Evolutionary conservation across 306 rosid genomes (phyloP), one percentile per base, ranked within the genome.

Genomic region (Gleditsia sinensis): DNA sequence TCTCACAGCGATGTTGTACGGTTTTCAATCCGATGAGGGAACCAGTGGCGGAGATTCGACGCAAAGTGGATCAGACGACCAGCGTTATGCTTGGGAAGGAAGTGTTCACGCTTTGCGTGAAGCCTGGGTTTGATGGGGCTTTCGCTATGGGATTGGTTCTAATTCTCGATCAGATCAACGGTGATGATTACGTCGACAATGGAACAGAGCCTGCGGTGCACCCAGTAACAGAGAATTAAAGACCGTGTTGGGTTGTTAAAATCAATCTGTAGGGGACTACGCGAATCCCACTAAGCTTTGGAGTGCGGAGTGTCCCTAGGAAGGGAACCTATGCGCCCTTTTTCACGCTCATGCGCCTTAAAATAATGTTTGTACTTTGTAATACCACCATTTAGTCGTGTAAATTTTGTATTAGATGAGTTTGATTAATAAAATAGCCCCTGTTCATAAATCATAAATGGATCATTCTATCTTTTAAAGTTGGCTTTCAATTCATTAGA

Each of bases 61-160:
- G 98, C 24, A 94, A 94, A 33, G 97, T 90, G 77, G 98, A 94
- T 81, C 83, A 84, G 61, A 81, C 95, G 7, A 94, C 97, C 0
- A 67, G 86, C 20, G 95, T 94, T 56, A 75, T 87, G 91, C 97
- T 94, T 34, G 98, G 92, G 3, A 94, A 87, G 61, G 96, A 91
- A 85, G 98, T 91, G 3, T 90, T 94, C 91, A 84, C 88, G 61
- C 91, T 94, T 42, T 75, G 78, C 42, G 64, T 94, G n/a, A 88
- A 84, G 80, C 88, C 93, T 4, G 97, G 91, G 6, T 91, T 94
- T 32, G 98, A 94, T 78, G 95, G 75, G 2, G 91, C 97, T 4
- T 90, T 94, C 14, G 92, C 93, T 30, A 94, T 94, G 98, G 97
- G 93, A 12, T 73, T 94, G 75, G 90, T 94, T 9, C 84, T 94